Base-by-base conservation (phyloP, 495 filamentous ascomycete genomes). In the Bryoglossum gracile region DNA sequence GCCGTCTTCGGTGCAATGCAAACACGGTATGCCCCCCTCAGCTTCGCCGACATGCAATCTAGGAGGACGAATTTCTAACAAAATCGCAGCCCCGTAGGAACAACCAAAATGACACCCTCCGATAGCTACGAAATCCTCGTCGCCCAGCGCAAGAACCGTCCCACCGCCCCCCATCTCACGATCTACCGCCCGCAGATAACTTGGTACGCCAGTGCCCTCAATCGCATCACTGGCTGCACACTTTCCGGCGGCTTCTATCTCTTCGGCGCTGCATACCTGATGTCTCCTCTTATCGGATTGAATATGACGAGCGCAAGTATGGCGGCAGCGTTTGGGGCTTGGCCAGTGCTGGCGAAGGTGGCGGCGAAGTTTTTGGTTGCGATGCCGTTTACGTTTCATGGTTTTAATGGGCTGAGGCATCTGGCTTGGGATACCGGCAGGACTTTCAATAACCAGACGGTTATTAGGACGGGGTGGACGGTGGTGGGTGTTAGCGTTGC, bases 151-250 rank as follows among this genome's bases (percentile, higher is more conserved):
- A 81, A 83, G 48, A 62, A 71, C 58, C 94, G 92, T 39, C 92
- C 92, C 56, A 76, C 94, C 51, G 73, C 88, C 30, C 92, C 92
- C 35, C 91, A 99, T 64, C 80, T 99, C 44, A 59, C 67, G 51
- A 90, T 94, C 77, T 99, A 97, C 78, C 74, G 79, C 56, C 83
- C 84, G 52, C 84, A 87, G 69, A 83, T 97, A 61, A 90, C 89
- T 46, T 95, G 85, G 85, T 82, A 84, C 62, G 67, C 71, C 35
- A 87, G 82, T 46, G 68, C 61, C 44, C 70, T 86, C 66, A 82
- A 87, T 74, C 87, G 92, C 58, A 76, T 97, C 71, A 89, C 87
- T 13, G 92, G 89, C 51, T 56, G 73, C 51, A 60, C 72, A 48
- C 70, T 96, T 56, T 83, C 81, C 58, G 84, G 84, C 47, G 69